Conservation (phyloP, 805 yeast species). For the Metschnikowia henanensis region DNA sequence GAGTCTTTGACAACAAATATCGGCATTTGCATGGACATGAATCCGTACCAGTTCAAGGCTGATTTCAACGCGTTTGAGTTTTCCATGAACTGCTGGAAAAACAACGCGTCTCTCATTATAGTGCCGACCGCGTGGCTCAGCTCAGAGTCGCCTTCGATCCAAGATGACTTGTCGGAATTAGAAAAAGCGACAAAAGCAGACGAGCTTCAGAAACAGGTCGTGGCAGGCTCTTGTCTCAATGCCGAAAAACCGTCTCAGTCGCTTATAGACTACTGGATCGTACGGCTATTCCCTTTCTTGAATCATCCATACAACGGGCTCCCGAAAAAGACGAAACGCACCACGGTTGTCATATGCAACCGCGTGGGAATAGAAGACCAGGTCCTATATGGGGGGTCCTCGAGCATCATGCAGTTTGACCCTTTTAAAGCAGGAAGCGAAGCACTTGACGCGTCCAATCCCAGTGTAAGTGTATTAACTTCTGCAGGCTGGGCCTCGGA, state of each 20-base stretch:
- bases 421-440: slow-evolving; percentile 26
- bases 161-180: slow-evolving; percentile 18
- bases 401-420: slow-evolving; percentile 55
- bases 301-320: slow-evolving; percentile 31
- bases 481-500: slow-evolving; percentile 63
- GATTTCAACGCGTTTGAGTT: slow-evolving; percentile 78
- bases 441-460: slow-evolving; percentile 33
- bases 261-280: slow-evolving; percentile 68
- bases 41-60: slow-evolving; percentile 81
- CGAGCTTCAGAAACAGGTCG: slow-evolving; percentile 6
- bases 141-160: slow-evolving; percentile 44
- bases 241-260: slow-evolving; percentile 13
- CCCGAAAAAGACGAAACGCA: slow-evolving; percentile 23
- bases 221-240: slow-evolving; percentile 1
- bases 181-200: slow-evolving; percentile 14
- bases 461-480: slow-evolving; percentile 55
- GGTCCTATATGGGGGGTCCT: slow-evolving; percentile 67
- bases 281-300: slow-evolving; percentile 65
- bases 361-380: slow-evolving; percentile 77
- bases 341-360: slow-evolving; percentile 58
- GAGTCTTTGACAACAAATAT: slow-evolving; percentile 49
- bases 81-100: slow-evolving; percentile 48
- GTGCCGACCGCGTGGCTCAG: slow-evolving; percentile 90
- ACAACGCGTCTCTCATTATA: slow-evolving; percentile 55
- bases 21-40: slow-evolving; percentile 95